Base-by-base conservation (phyloP, 1,139 yeast species). In the Debaryomycetaceae sp. region DNA sequence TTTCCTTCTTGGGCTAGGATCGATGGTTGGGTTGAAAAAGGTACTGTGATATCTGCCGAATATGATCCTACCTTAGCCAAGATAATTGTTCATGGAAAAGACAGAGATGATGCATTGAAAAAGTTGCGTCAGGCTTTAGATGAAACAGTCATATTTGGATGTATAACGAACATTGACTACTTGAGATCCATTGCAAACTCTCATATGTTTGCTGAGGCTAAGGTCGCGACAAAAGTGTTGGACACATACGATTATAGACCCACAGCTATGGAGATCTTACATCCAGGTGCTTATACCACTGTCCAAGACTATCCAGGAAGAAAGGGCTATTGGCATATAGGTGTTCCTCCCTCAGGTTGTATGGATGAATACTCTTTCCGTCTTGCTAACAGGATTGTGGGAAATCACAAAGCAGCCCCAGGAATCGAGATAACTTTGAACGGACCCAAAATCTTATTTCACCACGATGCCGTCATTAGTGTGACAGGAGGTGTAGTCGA, bases 271-370 rank as follows among this genome's bases (percentile, higher is more conserved):
- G 98, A 91, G 65, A 78, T 93, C 38, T 64, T 85, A 38, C 69
- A 80, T 40, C 97, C 98, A 1, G 98, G 98, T 60, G 93, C 97
- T 37, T 87, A 88, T 66, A 90, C 98, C 36, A 87, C 97, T 3
- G 93, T 91, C 42, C 98, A 93, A 70, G 98, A 91, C 65, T 91
- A 82, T 63, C 98, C 98, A 11, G 98, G 98, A 47, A 84, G 98
- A 72, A 75, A 75, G 48, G 86, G 91, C 11, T 80, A 85, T 63
- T 93, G 98, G 98, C 76, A 74, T 54, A 69, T 86, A 55, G 99
- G 99, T 63, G 97, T 93, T 45, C 99, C 99, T 29, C 98, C 98
- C 7, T 88, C 97, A 35, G 99, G 99, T 40, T 97, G 98, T 51
- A 93, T 93, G 98, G 98, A 93, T 67, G 81, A 84, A 49, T 90